These are phyloP conservation scores for Noccaea caerulescens DNA, from an alignment of 345 rosid species.

Conservation along the genomic window DNA sequence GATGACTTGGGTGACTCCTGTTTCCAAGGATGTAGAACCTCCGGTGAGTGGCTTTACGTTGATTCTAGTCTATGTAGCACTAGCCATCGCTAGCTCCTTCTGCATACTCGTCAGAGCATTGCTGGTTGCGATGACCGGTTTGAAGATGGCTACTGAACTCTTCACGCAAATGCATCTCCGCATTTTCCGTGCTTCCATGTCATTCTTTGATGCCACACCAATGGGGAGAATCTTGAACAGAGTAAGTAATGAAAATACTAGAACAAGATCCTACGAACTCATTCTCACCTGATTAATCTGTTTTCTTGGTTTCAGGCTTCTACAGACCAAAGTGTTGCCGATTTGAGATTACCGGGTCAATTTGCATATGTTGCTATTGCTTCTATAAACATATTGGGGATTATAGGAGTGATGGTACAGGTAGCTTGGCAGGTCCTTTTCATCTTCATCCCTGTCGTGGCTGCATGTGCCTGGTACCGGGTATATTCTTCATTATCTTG, in stretches of 20 bases:
- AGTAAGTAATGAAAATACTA: constrained; percentile 42
- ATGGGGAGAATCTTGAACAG: constrained; percentile 66
- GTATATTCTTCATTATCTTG: constrained; percentile 48
- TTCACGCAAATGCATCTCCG: constrained; percentile 64
- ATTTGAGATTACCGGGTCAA: constrained; percentile 55
- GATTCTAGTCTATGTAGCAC: constrained; percentile 56
- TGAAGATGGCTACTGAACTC: constrained; percentile 64
- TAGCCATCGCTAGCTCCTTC: constrained; percentile 62
- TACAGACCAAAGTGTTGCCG: constrained; percentile 74
- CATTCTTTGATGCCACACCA: constrained; percentile 81
- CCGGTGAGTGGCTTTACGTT: constrained; percentile 47
- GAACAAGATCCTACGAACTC: not conserved
- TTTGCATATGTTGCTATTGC: constrained; percentile 54
- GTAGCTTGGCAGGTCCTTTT: constrained; percentile 72
- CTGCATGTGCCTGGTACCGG: constrained; percentile 64
- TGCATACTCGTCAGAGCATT: constrained; percentile 55
- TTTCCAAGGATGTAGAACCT: constrained; percentile 56
- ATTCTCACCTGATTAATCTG: constrained; percentile 1
- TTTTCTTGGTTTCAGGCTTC: constrained; percentile 59
- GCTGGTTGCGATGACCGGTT: constrained; percentile 55
- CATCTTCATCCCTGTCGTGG: constrained; percentile 59
- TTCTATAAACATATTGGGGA: constrained; percentile 61
- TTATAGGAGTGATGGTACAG: constrained; percentile 64
- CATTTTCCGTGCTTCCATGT: constrained; percentile 83
- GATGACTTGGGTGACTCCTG: constrained; percentile 81